Evolutionary conservation across 805 yeast genomes (phyloP).

Genomic region (Wickerhamiella vanderwaltii): DNA sequence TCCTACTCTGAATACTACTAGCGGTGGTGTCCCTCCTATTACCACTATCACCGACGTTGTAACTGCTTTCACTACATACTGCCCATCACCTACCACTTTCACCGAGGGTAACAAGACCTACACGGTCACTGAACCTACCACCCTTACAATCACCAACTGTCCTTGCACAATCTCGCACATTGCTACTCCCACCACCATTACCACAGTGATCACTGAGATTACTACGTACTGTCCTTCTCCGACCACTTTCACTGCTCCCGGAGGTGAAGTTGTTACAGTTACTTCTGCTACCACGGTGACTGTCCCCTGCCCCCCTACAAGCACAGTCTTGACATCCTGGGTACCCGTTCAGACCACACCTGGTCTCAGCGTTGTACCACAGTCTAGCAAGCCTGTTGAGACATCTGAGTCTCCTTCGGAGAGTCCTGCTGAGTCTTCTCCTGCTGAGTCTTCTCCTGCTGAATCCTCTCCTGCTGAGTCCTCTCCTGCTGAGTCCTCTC

Average conservation of each 20-base stretch:
- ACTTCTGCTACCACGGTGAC: slow-evolving; percentile 71
- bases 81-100: slow-evolving; percentile 56
- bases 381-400: background rate
- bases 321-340: slow-evolving; percentile 6
- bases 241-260: slow-evolving; percentile 48
- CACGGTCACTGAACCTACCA: slow-evolving; percentile 56
- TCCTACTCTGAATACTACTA: background rate
- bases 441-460: slow-evolving; percentile 22
- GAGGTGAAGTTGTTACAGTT: slow-evolving; percentile 31
- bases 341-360: slow-evolving; percentile 4
- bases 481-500: slow-evolving; percentile 19
- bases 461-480: slow-evolving; percentile 18
- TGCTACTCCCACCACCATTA: slow-evolving; percentile 6
- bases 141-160: slow-evolving; percentile 37
- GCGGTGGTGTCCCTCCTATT: background rate
- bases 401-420: background rate
- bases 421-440: slow-evolving; percentile 19
- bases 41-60: slow-evolving; percentile 15
- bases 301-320: slow-evolving; percentile 7
- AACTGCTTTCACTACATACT: slow-evolving; percentile 52
- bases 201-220: slow-evolving; percentile 28
- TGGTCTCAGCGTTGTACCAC: background rate
- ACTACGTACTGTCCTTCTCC: slow-evolving; percentile 70
- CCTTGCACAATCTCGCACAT: slow-evolving; percentile 1
- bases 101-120: slow-evolving; percentile 34